Percentiles rank a stretch among this genome's conserved stretches.
Conservation (phyloP, 352 stramenopile species). For the Phytophthora hibernalis region DNA sequence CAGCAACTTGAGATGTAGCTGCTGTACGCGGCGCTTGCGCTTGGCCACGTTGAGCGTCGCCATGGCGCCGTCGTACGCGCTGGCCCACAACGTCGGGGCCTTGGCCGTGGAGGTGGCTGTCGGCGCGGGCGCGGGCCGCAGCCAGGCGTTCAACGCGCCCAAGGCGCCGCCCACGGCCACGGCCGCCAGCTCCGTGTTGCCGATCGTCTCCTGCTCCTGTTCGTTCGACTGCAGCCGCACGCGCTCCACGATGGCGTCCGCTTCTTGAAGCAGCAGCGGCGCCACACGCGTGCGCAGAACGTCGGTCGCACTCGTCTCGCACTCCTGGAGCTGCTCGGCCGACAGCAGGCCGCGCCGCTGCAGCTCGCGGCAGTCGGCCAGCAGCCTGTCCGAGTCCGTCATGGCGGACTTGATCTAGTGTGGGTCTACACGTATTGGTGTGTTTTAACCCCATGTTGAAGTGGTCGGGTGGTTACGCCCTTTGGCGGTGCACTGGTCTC, state of each 20-base stretch:
- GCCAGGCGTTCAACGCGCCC: conserved; percentile 76
- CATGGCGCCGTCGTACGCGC: conserved; percentile 75
- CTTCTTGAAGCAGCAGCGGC: conserved; percentile 54
- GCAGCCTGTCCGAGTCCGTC: conserved; percentile 16
- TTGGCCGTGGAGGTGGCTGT: conserved; percentile 4
- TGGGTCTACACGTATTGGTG: conserved; percentile 3
- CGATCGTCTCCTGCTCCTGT: conserved; percentile 52
- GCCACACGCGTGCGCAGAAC: conserved; percentile 21
- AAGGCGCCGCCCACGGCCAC: conserved; percentile 67
- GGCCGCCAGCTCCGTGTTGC: conserved; percentile 65
- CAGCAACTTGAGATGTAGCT: conserved; percentile 69
- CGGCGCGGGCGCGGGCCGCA: conserved; percentile 38
- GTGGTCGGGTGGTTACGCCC: conserved; percentile 21
- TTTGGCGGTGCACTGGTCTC: conserved; percentile 9
- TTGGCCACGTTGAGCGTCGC: conserved; percentile 76
- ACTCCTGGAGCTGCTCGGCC: conserved; percentile 41
- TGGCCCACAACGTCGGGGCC: conserved; percentile 63
- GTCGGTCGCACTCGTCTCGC: conserved; percentile 17
- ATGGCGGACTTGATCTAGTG: too few species aligned
- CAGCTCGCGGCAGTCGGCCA: conserved; percentile 49
- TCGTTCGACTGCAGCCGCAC: conserved; percentile 64
- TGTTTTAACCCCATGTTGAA: conserved; percentile 4
- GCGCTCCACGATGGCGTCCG: conserved; percentile 49
- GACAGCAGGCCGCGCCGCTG: conserved; percentile 43
- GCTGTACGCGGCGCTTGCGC: conserved; percentile 70